A percentile compares a stretch with the other conserved stretches of the same genome.
Evolutionary conservation across 2,329 filamentous ascomycete species (phyloP).

Genomic region (Blastomyces emzantsi): DNA sequence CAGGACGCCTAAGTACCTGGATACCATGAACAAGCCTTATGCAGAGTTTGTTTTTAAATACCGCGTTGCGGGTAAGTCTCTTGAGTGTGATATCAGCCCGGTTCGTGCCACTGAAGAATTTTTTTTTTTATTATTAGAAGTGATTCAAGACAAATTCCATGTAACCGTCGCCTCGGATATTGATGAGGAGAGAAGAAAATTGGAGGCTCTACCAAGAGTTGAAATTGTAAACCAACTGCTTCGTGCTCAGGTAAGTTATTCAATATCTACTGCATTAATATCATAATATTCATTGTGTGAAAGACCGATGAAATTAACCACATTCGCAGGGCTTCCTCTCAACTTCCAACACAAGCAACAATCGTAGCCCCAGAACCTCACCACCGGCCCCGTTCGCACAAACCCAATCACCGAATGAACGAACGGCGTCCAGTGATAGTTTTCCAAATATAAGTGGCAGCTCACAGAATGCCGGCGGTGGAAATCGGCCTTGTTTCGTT

Average conservation of each 20-base stretch:
- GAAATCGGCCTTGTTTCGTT: background rate
- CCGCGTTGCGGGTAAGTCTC: slow-evolving; percentile 17
- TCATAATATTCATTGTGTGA: background rate
- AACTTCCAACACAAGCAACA: background rate
- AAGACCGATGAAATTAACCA: background rate
- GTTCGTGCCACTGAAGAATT: background rate
- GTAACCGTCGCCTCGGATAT: slow-evolving; percentile 15
- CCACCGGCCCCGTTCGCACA: background rate
- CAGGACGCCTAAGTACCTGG: slow-evolving; percentile 23
- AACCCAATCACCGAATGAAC: background rate
- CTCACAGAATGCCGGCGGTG: background rate
- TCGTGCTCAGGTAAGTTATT: slow-evolving; percentile 14
- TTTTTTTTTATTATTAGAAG: slow-evolving; percentile 9
- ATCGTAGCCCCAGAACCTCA: background rate
- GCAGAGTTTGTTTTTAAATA: slow-evolving; percentile 29
- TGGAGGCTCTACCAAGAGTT: slow-evolving; percentile 16
- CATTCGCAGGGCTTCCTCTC: background rate
- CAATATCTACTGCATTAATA: background rate
- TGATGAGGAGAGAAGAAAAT: slow-evolving; percentile 17
- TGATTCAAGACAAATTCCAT: slow-evolving; percentile 16
- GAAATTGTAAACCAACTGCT: slow-evolving; percentile 20
- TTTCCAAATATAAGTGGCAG: background rate
- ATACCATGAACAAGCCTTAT: slow-evolving; percentile 25
- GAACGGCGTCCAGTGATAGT: background rate
- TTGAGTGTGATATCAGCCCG: background rate